Evolutionary conservation across 31 red algal genomes (phyloP), one percentile per base, ranked within the genome.

Genomic region (Asparagopsis taxiformis): DNA sequence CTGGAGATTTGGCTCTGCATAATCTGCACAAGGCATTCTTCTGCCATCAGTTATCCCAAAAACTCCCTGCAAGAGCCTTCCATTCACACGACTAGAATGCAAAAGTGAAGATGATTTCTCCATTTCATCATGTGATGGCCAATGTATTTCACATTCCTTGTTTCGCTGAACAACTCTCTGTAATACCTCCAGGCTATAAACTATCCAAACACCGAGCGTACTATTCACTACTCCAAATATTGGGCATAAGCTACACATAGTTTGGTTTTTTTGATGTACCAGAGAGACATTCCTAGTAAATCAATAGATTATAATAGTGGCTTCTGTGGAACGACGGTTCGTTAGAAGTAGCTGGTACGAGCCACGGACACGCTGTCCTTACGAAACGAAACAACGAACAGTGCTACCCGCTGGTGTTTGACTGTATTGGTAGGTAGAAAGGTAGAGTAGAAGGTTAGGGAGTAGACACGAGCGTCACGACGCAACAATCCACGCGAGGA

Each of bases 121-220:
- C 63, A 67, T 67, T 17, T 50, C 31, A 25, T 23, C 37, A 25
- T 39, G 63, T 17, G 30, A 44, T 20, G 34, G 63, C 63, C 63
- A 67, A 0, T 0, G 15, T 20, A 67, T 43, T 21, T 35, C 31
- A 0, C 37, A 0, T 10, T 0, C 63, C 19, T 67, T 43, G 28
- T 39, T 46, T 48, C 31, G 34, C 28, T 38, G 37, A 34, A 67
- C 32, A 20, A 67, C 63, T 23, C 38, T 30, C 28, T 24, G 23
- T 21, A 67, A 11, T 6, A 67, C 34, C 63, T 67, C 63, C n/a
- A 39, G 37, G 37, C 36, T n/a, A 25, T 67, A 67, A 25, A 43
- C 63, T 36, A 67, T 44, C 63, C 63, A 67, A 48, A 67, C 30
- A 5, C 63, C 63, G 7, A 43, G n/a, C 21, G 63, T 46, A 67